Evolutionary conservation across 108 stramenopile species (phyloP).

Genomic region (Schizochytrium sp.): DNA sequence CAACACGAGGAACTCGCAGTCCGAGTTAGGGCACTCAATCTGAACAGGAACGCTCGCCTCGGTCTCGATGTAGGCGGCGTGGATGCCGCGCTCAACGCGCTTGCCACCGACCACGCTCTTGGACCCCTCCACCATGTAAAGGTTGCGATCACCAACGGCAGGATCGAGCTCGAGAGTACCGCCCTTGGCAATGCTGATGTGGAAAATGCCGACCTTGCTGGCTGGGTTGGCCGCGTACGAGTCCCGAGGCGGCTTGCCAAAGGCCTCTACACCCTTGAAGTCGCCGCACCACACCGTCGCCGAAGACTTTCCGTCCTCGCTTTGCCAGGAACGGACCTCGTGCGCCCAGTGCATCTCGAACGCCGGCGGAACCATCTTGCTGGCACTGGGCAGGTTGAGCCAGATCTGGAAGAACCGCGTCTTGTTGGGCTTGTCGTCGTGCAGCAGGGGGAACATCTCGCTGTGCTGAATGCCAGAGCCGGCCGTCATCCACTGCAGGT

Average conservation of each 20-base stretch:
- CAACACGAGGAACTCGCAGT: conserved; percentile 24
- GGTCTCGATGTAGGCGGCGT: neutral
- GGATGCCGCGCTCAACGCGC: neutral
- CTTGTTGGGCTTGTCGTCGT: conserved; percentile 51
- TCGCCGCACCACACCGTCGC: neutral
- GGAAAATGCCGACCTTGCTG: conserved; percentile 58
- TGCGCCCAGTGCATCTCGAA: conserved; percentile 64
- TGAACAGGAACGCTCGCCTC: neutral
- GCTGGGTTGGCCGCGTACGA: conserved; percentile 64
- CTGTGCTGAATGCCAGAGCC: conserved; percentile 79
- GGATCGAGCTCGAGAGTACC: conserved; percentile 38
- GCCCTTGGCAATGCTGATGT: conserved; percentile 48
- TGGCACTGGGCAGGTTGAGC: conserved; percentile 68
- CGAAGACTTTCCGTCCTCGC: conserved; percentile 24
- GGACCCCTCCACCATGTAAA: conserved; percentile 59
- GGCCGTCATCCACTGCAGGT: conserved; percentile 92
- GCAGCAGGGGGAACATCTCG: conserved; percentile 66
- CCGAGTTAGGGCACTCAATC: neutral
- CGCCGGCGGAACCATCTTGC: conserved; percentile 73
- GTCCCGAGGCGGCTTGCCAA: conserved; percentile 43
- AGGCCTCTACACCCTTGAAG: neutral
- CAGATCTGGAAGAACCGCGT: conserved; percentile 47
- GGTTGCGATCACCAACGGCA: conserved; percentile 37
- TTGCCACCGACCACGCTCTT: neutral
- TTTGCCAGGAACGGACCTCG: conserved; percentile 54